phyloP scores from a whole-genome alignment of 257 asterid species.

The Solanum arcanum region DNA sequence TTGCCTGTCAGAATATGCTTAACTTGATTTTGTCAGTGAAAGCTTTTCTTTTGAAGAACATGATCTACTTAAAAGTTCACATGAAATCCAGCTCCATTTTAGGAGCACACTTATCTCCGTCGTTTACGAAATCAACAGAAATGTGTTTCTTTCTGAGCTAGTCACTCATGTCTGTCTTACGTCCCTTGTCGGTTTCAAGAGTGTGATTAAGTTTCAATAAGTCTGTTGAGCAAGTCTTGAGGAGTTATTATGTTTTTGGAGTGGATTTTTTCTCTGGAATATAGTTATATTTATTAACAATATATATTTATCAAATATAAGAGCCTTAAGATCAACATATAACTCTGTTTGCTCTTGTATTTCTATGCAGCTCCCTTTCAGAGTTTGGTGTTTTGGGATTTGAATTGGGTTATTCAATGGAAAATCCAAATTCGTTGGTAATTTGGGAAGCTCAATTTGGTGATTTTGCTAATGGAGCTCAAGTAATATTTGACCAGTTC shows the following conservation, averaged over 20 bases:
- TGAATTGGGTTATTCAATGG: slow-evolving; percentile 20
- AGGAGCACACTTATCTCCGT: neutral
- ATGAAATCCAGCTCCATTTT: neutral
- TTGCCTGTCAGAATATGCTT: neutral
- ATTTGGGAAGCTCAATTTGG: slow-evolving; percentile 82
- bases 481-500: slow-evolving; percentile 71
- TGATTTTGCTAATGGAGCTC: slow-evolving; percentile 71
- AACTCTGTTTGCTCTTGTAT: neutral
- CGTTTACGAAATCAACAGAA: neutral
- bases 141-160: neutral
- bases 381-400: slow-evolving; percentile 26
- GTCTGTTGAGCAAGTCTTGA: neutral
- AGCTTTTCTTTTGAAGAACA: neutral
- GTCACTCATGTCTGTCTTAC: neutral
- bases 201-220: neutral
- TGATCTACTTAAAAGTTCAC: neutral
- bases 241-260: neutral
- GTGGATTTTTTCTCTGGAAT: neutral
- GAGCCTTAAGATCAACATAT: neutral
- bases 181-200: neutral
- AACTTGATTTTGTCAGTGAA: neutral
- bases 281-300: neutral
- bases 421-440: slow-evolving; percentile 12
- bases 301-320: neutral
- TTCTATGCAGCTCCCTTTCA: slow-evolving; percentile 9